A percentile compares a stretch with the other conserved stretches of the same genome.
Evolutionary conservation across 179 eudicot genomes (phyloP).

Genomic region (Actinidia chinensis): DNA sequence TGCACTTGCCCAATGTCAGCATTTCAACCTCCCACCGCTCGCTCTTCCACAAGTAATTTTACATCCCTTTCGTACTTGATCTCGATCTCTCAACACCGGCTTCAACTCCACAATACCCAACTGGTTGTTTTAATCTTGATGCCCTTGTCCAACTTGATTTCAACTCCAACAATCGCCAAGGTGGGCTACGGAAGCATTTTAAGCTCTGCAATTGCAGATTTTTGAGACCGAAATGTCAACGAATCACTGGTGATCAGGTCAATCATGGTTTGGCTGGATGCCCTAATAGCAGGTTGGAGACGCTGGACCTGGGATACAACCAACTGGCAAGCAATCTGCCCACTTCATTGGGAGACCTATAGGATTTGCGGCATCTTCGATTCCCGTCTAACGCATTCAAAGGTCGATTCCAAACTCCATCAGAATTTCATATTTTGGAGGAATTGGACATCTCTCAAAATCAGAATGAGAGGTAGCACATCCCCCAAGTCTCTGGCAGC

Average conservation of each 20-base stretch:
- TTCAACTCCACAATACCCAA: slow-evolving; percentile 22
- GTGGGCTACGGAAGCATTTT: neutral
- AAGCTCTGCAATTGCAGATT: slow-evolving; percentile 20
- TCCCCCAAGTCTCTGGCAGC: slow-evolving; percentile 18
- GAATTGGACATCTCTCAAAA: slow-evolving; percentile 14
- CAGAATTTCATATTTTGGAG: slow-evolving; percentile 12
- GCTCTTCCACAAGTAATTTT: slow-evolving; percentile 25
- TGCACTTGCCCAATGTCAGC: slow-evolving; percentile 23
- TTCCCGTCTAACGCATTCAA: slow-evolving; percentile 13
- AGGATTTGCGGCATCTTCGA: neutral
- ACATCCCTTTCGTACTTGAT: slow-evolving; percentile 30
- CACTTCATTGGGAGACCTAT: slow-evolving; percentile 9
- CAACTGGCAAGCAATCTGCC: slow-evolving; percentile 16
- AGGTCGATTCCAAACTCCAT: slow-evolving; percentile 28
- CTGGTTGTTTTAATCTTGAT: slow-evolving; percentile 26
- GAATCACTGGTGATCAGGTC: slow-evolving; percentile 10
- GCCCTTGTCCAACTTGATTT: slow-evolving; percentile 12
- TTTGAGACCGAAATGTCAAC: neutral
- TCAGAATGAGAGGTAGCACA: slow-evolving; percentile 22
- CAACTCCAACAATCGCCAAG: slow-evolving; percentile 11
- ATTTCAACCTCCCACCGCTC: slow-evolving; percentile 19
- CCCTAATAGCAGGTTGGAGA: slow-evolving; percentile 19
- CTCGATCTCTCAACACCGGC: slow-evolving; percentile 18
- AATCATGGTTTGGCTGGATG: slow-evolving; percentile 14
- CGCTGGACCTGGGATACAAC: slow-evolving; percentile 18